Evolutionary conservation across 208 protist species (phyloP).

Genomic region (Phytomonas serpens): DNA sequence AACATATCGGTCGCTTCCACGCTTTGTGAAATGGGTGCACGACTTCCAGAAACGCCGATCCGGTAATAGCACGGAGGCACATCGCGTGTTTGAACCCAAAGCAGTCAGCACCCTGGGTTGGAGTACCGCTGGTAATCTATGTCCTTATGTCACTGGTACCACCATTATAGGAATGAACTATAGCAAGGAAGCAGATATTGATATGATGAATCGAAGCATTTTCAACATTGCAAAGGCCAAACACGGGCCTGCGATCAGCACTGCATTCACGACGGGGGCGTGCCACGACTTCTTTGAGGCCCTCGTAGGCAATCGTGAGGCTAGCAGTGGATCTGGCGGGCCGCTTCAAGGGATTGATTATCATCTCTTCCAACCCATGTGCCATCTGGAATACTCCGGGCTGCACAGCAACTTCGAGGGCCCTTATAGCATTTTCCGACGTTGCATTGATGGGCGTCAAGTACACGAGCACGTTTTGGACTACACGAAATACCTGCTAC

Average conservation of each 20-base stretch:
- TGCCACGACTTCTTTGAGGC: conserved; percentile 33
- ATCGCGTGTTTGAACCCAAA: conserved; percentile 28
- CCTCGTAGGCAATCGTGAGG: conserved; percentile 14
- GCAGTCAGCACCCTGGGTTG: conserved; percentile 33
- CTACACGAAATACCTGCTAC: conserved; percentile 32
- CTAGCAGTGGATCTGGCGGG: conserved; percentile 24
- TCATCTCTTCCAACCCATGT: conserved; percentile 50
- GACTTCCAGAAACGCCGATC: conserved; percentile 16
- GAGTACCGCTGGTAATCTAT: conserved; percentile 33
- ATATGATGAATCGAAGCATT: conserved; percentile 18
- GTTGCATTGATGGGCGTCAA: conserved; percentile 40
- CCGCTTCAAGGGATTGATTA: conserved; percentile 25
- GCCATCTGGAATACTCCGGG: conserved; percentile 40
- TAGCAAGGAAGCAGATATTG: not conserved
- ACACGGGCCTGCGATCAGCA: conserved; percentile 30
- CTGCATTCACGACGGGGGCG: conserved; percentile 25
- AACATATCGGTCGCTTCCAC: conserved; percentile 39
- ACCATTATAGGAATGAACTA: conserved; percentile 1
- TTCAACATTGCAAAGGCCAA: conserved; percentile 32
- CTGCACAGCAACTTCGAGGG: conserved; percentile 39
- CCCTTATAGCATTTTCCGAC: conserved; percentile 45
- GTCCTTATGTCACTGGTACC: conserved; percentile 18
- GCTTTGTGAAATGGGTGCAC: conserved; percentile 33
- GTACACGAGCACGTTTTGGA: conserved; percentile 53
- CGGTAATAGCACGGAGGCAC: not conserved